Evolutionary conservation across 2,329 filamentous ascomycete genomes (phyloP).

Genomic region (Pseudogymnoascus sp.): DNA sequence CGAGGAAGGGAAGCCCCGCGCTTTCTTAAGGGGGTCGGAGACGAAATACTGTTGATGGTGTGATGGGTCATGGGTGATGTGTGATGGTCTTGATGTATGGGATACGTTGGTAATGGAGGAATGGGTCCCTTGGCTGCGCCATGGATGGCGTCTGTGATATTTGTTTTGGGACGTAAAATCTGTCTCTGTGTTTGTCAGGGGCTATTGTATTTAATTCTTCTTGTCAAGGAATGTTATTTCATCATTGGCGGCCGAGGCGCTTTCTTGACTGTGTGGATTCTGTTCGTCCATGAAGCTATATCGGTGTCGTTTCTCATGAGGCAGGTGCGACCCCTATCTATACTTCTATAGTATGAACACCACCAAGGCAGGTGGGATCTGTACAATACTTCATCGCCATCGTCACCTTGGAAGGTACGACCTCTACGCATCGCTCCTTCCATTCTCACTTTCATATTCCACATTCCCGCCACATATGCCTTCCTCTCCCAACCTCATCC

Average conservation of each 20-base stretch:
- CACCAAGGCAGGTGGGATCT: neutral
- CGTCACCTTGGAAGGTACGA: neutral
- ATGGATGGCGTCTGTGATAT: neutral
- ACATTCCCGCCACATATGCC: neutral
- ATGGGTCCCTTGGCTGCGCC: conserved; percentile 5
- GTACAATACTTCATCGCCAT: neutral
- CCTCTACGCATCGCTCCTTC: neutral
- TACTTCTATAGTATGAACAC: neutral
- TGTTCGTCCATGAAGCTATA: neutral
- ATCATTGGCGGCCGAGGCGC: neutral
- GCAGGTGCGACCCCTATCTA: neutral
- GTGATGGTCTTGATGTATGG: neutral
- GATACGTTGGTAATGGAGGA: neutral
- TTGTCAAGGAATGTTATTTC: neutral
- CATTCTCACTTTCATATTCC: neutral
- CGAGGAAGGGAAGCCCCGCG: conserved; percentile 26
- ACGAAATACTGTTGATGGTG: neutral
- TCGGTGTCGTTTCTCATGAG: neutral
- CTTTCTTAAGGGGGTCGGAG: conserved; percentile 19
- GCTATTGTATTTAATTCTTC: conserved; percentile 1
- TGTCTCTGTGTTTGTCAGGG: conserved; percentile 2
- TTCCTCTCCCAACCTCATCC: neutral
- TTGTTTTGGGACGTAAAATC: neutral
- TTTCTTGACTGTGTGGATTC: neutral
- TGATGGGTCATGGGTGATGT: neutral